Percentiles rank a stretch among this genome's conserved stretches.
Conservation (phyloP, 2,329 filamentous ascomycete genomes). For the Cordyceps farinosa region DNA sequence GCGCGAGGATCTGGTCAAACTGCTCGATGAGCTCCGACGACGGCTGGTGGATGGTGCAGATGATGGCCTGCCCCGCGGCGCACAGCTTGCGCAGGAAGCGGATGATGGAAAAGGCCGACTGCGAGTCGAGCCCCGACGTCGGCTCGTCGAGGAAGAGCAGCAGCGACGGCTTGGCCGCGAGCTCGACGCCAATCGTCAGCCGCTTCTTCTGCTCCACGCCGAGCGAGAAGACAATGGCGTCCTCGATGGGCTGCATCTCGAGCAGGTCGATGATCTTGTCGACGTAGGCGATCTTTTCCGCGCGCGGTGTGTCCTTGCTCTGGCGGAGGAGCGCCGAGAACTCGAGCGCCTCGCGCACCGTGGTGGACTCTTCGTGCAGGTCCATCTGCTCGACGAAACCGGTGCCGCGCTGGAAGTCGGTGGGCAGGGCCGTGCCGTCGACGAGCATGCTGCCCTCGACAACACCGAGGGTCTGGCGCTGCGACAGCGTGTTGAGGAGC, state of each 20-base stretch:
- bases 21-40: constrained; percentile 53
- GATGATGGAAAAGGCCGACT: constrained; percentile 59
- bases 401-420: constrained; percentile 75
- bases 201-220: constrained; percentile 58
- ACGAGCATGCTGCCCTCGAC: constrained; percentile 76
- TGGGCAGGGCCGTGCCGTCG: constrained; percentile 67
- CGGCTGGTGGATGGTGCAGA: constrained; percentile 60
- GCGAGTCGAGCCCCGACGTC: constrained; percentile 55
- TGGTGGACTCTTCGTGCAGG: constrained; percentile 63
- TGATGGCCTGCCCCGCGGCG: constrained; percentile 55
- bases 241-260: constrained; percentile 65
- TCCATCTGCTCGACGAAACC: constrained; percentile 66
- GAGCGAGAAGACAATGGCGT: constrained; percentile 59
- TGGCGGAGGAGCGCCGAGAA: constrained; percentile 66
- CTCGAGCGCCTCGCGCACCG: constrained; percentile 61
- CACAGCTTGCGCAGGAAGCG: constrained; percentile 60
- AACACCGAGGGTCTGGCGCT: constrained; percentile 70
- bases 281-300: constrained; percentile 65
- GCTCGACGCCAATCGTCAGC: constrained; percentile 54
- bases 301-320: constrained; percentile 48
- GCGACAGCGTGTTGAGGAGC: constrained; percentile 69
- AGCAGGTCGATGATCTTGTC: constrained; percentile 66
- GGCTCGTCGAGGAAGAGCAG: constrained; percentile 64
- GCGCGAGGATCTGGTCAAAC: constrained; percentile 54
- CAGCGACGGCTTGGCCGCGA: constrained; percentile 55